A percentile compares a stretch with the other conserved stretches of the same genome.
phyloP scores from a whole-genome alignment of 345 rosid species.

The Eucalyptus pumila region DNA sequence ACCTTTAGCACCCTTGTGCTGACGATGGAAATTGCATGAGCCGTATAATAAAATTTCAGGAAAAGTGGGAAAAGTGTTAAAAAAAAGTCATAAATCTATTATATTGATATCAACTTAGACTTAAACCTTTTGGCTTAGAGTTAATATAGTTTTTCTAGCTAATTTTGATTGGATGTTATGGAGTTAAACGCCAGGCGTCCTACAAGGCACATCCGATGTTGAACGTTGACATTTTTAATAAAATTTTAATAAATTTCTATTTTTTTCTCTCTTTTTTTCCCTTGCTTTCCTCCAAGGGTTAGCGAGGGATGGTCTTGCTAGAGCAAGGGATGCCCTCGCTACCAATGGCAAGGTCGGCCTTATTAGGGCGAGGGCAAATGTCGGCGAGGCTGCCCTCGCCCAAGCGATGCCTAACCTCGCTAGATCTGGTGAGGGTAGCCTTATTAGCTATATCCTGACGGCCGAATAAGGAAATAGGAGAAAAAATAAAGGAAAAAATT shows the following conservation, averaged over 20 bases:
- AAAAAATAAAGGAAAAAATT: fast-evolving
- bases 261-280: fast-evolving
- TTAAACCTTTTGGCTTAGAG: fast-evolving
- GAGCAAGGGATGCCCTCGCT: fast-evolving
- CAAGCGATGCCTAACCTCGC: fast-evolving
- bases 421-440: fast-evolving
- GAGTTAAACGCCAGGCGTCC: fast-evolving
- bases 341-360: fast-evolving
- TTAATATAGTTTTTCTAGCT: fast-evolving
- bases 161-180: fast-evolving
- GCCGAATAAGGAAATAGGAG: fast-evolving
- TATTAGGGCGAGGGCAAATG: too few relatives aligned
- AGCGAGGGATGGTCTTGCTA: fast-evolving
- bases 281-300: fast-evolving
- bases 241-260: too few relatives aligned
- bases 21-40: neutral
- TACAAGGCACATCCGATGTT: fast-evolving
- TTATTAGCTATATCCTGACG: fast-evolving
- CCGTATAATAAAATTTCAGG: fast-evolving
- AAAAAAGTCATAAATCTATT: fast-evolving
- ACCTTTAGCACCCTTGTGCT: fast-evolving
- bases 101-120: fast-evolving
- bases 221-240: fast-evolving
- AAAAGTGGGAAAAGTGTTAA: fast-evolving
- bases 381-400: fast-evolving